Percentiles rank a stretch among this genome's conserved stretches.
Evolutionary conservation across 768 basidiomycete species (phyloP).

Genomic region (Phylloporus rhodoxanthus): DNA sequence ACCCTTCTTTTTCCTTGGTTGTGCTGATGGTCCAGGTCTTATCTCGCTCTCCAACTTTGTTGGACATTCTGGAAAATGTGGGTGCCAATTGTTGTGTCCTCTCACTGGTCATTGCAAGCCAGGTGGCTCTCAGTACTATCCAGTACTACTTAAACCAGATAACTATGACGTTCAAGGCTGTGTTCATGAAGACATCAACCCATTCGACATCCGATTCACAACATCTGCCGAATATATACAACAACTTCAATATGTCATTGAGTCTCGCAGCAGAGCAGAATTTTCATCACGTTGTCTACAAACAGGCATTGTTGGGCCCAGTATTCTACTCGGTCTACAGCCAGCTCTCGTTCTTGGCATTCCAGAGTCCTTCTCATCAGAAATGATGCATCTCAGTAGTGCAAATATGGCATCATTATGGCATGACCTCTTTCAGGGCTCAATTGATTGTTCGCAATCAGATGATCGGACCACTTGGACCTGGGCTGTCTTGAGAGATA

Average conservation of each 20-base stretch:
- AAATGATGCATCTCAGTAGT: no score
- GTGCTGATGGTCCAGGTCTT: slow-evolving; percentile 34
- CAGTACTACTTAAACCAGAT: slow-evolving; percentile 26
- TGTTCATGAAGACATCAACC: slow-evolving; percentile 23
- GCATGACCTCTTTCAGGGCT: no score
- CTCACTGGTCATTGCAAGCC: slow-evolving; percentile 30
- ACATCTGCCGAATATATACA: slow-evolving; percentile 1
- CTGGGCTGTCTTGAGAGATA: no score
- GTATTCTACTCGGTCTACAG: not conserved
- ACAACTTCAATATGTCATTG: not conserved
- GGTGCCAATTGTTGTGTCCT: slow-evolving; percentile 26
- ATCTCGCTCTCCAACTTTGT: slow-evolving; percentile 26
- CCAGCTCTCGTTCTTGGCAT: not conserved
- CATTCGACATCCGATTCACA: no score
- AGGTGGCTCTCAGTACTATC: slow-evolving; percentile 30
- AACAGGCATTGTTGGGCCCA: not conserved
- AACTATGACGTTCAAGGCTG: slow-evolving; percentile 20
- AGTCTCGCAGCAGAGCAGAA: not conserved
- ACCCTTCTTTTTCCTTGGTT: slow-evolving; percentile 15
- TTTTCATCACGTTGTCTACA: not conserved
- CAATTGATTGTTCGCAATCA: no score
- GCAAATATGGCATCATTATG: no score
- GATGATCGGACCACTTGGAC: no score
- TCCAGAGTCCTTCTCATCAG: no score
- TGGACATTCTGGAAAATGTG: slow-evolving; percentile 29